Base-by-base conservation (phyloP, 805 yeast species). In the Kodamaea fukazawae region DNA sequence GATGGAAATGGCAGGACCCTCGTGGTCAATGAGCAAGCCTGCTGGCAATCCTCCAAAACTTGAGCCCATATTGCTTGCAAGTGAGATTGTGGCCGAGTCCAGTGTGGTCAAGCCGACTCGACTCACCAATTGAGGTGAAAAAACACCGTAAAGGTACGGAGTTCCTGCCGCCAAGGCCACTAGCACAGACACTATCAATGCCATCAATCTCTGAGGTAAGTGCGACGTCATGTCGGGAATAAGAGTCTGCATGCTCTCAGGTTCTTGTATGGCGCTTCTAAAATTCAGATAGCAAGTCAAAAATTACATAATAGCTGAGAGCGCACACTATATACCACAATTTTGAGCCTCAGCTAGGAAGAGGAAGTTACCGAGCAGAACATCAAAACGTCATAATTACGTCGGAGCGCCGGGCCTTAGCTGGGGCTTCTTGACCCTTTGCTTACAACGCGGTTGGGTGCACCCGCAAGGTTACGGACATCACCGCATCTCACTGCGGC, bases 91-190 rank as follows among this genome's bases (percentile, higher is more conserved):
- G 2, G 89, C 85, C 6, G 88, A 76, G 45, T 77, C 78, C 0
- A 78, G 65, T 0, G 83, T 73, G 0, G 82, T 72, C 18, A 84
- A 66, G 0, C 78, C 72, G 16, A 83, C 76, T 48, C 71, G 63
- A 17, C 67, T 62, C 18, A 82, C 71, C 46, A 85, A 62, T 54
- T 84, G 89, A 2, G 91, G 90, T 1, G 88, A 80, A 54, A 78
- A 85, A n/a, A 79, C 76, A 0, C 90, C 86, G 55, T 79, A 85
- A 10, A 83, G 63, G 50, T 85, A 85, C 0, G 87, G 85, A 2
- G 89, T 83, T 2, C 93, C 91, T 3, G 87, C 73, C 0, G 83
- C 88, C 34, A 83, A 51, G 0, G 86, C 74, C 7, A 80, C 80
- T 12, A 81, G 52, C 10, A 66, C 49, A 10, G 72, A 63, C 15